Evolutionary conservation across 148 eudicot species (phyloP).

Genomic region (Beta vulgaris): DNA sequence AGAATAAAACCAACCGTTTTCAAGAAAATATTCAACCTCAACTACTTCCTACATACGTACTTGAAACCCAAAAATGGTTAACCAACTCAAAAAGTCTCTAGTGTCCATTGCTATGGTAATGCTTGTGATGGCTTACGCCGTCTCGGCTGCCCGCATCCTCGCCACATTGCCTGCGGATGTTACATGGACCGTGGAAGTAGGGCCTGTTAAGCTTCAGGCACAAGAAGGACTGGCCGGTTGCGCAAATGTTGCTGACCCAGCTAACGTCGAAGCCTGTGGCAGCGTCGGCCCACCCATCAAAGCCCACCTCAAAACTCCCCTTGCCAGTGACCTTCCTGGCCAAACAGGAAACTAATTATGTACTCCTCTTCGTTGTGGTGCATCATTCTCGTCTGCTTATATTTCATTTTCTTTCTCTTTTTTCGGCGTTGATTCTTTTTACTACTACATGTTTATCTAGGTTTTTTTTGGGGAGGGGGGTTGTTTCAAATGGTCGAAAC

Average conservation of each 20-base stretch:
- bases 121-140: background rate
- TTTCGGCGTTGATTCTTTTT: no score
- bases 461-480: no score
- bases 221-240: background rate
- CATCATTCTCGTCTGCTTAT: no score
- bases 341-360: no score
- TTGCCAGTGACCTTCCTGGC: background rate
- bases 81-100: background rate
- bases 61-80: background rate
- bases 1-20: no score
- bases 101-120: background rate
- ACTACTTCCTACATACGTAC: no score
- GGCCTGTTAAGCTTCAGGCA: background rate
- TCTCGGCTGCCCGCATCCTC: background rate
- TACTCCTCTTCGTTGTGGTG: no score
- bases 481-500: no score
- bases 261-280: background rate
- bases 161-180: background rate
- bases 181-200: background rate
- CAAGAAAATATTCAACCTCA: background rate
- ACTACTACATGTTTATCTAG: no score
- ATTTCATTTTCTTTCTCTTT: no score
- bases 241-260: background rate
- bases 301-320: background rate
- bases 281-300: background rate